Conservation (phyloP, 345 rosid species). For the Sisymbrium irio region DNA sequence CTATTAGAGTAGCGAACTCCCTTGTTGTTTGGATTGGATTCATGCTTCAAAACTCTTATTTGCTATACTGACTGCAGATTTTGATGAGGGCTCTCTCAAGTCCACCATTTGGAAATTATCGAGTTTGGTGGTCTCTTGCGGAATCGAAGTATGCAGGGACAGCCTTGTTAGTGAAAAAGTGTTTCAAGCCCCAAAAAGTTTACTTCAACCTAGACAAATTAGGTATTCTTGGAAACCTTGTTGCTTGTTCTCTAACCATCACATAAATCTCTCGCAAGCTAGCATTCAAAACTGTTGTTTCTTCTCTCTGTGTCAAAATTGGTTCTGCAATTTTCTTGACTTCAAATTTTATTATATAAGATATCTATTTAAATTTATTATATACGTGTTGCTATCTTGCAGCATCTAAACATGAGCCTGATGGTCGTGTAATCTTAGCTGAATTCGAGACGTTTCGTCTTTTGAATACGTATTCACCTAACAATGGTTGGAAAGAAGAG, state of each 20-base stretch:
- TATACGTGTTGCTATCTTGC: neutral
- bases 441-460: constrained; percentile 74
- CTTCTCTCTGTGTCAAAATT: neutral
- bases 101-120: constrained; percentile 72
- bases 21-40: neutral
- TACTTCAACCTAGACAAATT: constrained; percentile 68
- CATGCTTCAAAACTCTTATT: neutral
- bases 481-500: constrained; percentile 98
- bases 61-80: constrained; percentile 44
- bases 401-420: constrained; percentile 89
- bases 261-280: neutral
- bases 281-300: neutral
- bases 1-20: neutral
- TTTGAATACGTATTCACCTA: constrained; percentile 87
- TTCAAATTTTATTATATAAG: neutral
- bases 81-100: constrained; percentile 74
- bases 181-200: constrained; percentile 59
- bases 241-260: constrained; percentile 9
- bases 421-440: constrained; percentile 91
- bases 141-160: constrained; percentile 98
- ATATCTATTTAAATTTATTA: neutral
- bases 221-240: constrained; percentile 41
- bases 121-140: constrained; percentile 95
- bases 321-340: neutral
- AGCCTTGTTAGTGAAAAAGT: constrained; percentile 81